phyloP scores from a whole-genome alignment of 192 early-diverging fungal species.

The Backusella mclennaniae region DNA sequence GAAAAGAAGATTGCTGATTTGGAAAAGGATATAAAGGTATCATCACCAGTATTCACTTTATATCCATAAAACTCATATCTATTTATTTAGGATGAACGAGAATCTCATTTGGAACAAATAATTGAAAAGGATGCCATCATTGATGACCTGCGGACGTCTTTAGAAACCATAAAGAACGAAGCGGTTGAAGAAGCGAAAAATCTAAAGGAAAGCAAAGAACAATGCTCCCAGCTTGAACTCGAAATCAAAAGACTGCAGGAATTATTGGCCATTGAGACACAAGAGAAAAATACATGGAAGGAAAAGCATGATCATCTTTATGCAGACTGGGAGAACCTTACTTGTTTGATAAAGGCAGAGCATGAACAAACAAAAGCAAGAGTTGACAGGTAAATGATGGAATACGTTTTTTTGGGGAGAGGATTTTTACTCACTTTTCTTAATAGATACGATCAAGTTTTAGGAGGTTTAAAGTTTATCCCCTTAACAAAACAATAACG shows the following conservation, averaged over 20 bases:
- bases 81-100: background rate
- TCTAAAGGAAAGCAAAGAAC: background rate
- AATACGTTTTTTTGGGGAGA: background rate
- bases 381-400: background rate
- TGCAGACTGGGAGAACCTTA: constrained; percentile 11
- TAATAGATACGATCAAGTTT: constrained; percentile 2
- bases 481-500: background rate
- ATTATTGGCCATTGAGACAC: background rate
- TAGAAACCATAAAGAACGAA: background rate
- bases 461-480: background rate
- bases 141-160: background rate
- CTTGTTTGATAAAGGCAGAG: background rate
- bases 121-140: background rate
- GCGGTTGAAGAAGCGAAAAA: background rate
- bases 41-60: background rate
- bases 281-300: constrained; percentile 5
- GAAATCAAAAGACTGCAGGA: background rate
- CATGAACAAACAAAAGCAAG: constrained; percentile 10
- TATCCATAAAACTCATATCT: background rate
- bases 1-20: background rate
- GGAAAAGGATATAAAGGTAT: background rate
- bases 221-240: background rate
- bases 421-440: background rate
- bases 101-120: background rate
- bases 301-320: constrained; percentile 7